A percentile compares a stretch with the other conserved stretches of the same genome.
phyloP scores from a whole-genome alignment of 306 rosid genomes.

The Echinosophora koreensis region DNA sequence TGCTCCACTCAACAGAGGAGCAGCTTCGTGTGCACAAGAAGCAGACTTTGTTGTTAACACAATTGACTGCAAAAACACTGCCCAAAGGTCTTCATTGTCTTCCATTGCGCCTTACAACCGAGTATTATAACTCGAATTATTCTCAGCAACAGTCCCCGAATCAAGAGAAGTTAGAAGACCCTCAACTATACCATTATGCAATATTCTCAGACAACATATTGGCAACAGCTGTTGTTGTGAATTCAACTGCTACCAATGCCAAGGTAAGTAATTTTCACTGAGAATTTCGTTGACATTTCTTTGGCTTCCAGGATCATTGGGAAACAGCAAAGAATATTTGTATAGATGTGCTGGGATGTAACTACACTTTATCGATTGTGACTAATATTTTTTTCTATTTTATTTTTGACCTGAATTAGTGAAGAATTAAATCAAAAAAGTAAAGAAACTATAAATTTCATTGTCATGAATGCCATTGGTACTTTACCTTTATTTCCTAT shows the following conservation, averaged over 20 bases:
- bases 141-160: conserved; percentile 76
- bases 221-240: conserved; percentile 93
- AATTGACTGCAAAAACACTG: conserved; percentile 92
- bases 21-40: conserved; percentile 91
- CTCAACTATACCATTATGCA: conserved; percentile 81
- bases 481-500: conserved; percentile 33
- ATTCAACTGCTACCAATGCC: conserved; percentile 80
- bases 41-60: conserved; percentile 92
- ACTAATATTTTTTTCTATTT: conserved; percentile 6
- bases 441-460: background rate
- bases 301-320: conserved; percentile 12
- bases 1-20: conserved; percentile 93
- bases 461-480: background rate
- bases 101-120: conserved; percentile 95
- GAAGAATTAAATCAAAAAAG: background rate
- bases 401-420: background rate
- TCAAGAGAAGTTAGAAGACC: conserved; percentile 85
- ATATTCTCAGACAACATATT: conserved; percentile 92
- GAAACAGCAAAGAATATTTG: conserved; percentile 5
- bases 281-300: conserved; percentile 12
- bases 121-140: conserved; percentile 79
- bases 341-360: conserved; percentile 18
- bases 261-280: conserved; percentile 57
- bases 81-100: conserved; percentile 99
- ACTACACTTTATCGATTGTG: background rate